Percentiles rank a stretch among this genome's conserved stretches.
These are phyloP conservation scores for Lachnellula cervina DNA, from an alignment of 2,329 filamentous ascomycete species.

Conservation along the genomic window DNA sequence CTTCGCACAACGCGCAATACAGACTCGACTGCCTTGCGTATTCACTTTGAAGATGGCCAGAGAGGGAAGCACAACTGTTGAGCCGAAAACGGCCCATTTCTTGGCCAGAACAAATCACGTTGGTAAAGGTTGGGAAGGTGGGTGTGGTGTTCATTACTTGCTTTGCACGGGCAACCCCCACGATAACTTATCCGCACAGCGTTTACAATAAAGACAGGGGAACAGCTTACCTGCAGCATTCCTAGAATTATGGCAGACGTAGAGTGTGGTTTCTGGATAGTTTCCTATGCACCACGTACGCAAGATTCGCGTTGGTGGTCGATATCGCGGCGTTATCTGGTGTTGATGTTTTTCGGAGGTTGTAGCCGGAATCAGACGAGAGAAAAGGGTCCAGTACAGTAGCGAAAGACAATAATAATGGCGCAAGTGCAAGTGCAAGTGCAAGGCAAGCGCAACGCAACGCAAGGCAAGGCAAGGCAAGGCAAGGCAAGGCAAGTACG, in stretches of 20 bases:
- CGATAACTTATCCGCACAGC: conserved; percentile 15
- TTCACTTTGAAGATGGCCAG: neutral
- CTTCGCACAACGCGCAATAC: neutral
- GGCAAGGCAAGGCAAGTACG: too few relatives aligned
- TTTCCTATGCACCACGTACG: neutral
- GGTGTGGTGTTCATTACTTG: conserved; percentile 5
- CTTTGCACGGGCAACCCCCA: conserved; percentile 4
- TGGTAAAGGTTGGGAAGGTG: neutral
- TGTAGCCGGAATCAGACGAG: neutral
- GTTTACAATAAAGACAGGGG: conserved; percentile 3
- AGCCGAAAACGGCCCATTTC: neutral
- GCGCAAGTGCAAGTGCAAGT: too few relatives aligned
- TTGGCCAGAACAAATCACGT: conserved; percentile 3
- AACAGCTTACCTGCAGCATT: conserved; percentile 33
- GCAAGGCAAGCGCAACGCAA: too few relatives aligned
- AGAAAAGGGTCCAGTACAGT: conserved; percentile 7
- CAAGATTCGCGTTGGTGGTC: conserved; percentile 13
- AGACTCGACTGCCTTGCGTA: neutral
- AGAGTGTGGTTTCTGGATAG: neutral
- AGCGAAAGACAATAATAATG: neutral
- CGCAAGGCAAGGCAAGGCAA: too few relatives aligned
- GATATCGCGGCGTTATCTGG: conserved; percentile 18
- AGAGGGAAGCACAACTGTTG: neutral
- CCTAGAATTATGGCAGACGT: conserved; percentile 18
- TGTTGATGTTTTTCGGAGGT: conserved; percentile 5